Evolutionary conservation across 495 filamentous ascomycete species (phyloP).

Genomic region (Tuber aestivum): DNA sequence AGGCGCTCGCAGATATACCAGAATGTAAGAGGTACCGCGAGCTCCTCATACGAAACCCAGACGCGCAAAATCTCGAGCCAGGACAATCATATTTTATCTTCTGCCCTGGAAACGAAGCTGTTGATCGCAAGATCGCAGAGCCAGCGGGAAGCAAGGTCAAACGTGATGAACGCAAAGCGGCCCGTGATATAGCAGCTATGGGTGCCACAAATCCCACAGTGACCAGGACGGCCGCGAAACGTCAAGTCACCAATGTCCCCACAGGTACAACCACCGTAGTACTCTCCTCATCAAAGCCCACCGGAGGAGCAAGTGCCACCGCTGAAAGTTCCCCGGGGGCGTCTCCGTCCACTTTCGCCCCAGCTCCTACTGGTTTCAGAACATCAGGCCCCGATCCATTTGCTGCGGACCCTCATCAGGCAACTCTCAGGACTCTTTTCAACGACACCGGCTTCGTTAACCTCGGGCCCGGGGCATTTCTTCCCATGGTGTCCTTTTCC

Average conservation of each 20-base stretch:
- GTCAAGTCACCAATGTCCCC: not conserved
- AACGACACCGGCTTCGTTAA: not conserved
- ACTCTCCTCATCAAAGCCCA: not conserved
- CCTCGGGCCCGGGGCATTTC: not conserved
- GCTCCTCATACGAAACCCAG: not conserved
- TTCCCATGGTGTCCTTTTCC: not conserved
- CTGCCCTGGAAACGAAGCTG: not conserved
- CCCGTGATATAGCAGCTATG: not conserved
- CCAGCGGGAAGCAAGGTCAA: not conserved
- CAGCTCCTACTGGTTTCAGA: not conserved
- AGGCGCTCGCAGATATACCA: not conserved
- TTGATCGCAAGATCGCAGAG: not conserved
- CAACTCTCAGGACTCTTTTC: not conserved
- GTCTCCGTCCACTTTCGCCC: not conserved
- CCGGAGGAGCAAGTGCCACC: not conserved
- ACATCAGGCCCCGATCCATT: not conserved
- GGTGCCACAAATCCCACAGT: not conserved
- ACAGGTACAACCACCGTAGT: not conserved
- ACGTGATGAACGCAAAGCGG: not conserved
- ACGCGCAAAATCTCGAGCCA: not conserved
- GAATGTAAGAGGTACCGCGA: not conserved
- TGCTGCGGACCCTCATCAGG: not conserved
- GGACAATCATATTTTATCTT: not conserved
- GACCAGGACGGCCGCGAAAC: not conserved
- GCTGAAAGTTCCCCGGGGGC: not conserved